Base-by-base conservation (phyloP, 2,329 filamentous ascomycete species). In the Ophiostoma tasmaniense region DNA sequence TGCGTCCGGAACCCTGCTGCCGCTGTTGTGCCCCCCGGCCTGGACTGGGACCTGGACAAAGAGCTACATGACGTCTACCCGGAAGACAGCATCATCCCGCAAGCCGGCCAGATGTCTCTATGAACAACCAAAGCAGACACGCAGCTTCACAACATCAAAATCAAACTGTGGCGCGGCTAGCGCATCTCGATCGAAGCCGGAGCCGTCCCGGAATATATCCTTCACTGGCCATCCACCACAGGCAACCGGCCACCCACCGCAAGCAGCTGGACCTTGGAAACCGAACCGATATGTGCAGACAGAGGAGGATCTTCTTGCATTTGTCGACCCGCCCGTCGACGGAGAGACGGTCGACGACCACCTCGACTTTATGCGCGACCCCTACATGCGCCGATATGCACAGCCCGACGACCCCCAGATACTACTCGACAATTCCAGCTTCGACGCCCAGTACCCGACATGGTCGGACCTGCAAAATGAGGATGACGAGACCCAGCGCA, bases 341-440 rank as follows among this genome's bases (percentile, higher is more conserved):
- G 80, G 80, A 65, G 78, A 78, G 22, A 79, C 79, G 6, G 82
- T 84, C 13, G 81, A 87, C 17, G 84, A 87, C 35, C 81, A 87
- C 71, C 77, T 87, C 59, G 77, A 82, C 42, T 80, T 81, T 62
- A 75, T 85, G 64, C 79, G 79, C 30, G 84, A 87, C 70, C 85
- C 85, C 0, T 86, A 83, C 71, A 78, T 82, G 66, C 80, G 83
- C 39, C 81, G 83, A 17, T 87, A 86, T 73, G 85, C 85, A 10
- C 78, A 78, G 8, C 76, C 83, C 1, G 80, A 84, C 68, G 82
- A 80, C 0, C 83, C 83, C 0, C 77, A 79, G 8, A 72, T 87
- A 6, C 77, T 75, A 3, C 77, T 88, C 13, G 86, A 85, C 1
- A 81, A 86, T 66, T 80, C 77, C 30, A 75, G 74, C n/a, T 78